phyloP scores from a whole-genome alignment of 495 filamentous ascomycete species.

The Hyphodiscus hymeniophilus region DNA sequence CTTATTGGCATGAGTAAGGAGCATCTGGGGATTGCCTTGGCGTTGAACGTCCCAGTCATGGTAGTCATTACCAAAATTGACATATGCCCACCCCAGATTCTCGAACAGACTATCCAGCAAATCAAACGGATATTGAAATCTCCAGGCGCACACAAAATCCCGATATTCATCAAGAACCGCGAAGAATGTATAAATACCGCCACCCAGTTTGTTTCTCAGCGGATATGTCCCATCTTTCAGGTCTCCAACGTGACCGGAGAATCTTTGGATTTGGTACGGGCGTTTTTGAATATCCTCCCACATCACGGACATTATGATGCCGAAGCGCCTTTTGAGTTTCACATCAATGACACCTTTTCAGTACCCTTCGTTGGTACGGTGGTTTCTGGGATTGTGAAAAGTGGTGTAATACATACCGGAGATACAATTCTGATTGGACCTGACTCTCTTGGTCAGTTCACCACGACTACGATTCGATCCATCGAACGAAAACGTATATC shows the following conservation, averaged over 20 bases:
- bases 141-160: conserved; percentile 89
- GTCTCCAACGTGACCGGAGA: conserved; percentile 92
- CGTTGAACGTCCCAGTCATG: conserved; percentile 95
- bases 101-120: conserved; percentile 90
- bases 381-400: conserved; percentile 88
- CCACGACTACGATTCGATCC: conserved; percentile 77
- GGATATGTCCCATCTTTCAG: conserved; percentile 96
- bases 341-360: conserved; percentile 98
- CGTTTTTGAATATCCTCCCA: conserved; percentile 91
- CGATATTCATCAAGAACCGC: conserved; percentile 89
- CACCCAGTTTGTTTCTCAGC: conserved; percentile 88
- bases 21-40: conserved; percentile 90
- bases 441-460: conserved; percentile 87
- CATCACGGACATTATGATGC: conserved; percentile 90
- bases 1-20: conserved; percentile 98
- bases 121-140: conserved; percentile 88
- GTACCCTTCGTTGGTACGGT: conserved; percentile 97
- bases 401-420: conserved; percentile 78
- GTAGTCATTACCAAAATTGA: conserved; percentile 98
- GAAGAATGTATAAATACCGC: conserved; percentile 93
- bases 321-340: conserved; percentile 85
- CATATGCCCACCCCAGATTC: conserved; percentile 92
- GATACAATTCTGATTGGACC: conserved; percentile 87
- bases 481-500: conserved; percentile 94
- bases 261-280: conserved; percentile 53